Conservation (phyloP, 208 protist species). For the Trypanosoma grayi region DNA sequence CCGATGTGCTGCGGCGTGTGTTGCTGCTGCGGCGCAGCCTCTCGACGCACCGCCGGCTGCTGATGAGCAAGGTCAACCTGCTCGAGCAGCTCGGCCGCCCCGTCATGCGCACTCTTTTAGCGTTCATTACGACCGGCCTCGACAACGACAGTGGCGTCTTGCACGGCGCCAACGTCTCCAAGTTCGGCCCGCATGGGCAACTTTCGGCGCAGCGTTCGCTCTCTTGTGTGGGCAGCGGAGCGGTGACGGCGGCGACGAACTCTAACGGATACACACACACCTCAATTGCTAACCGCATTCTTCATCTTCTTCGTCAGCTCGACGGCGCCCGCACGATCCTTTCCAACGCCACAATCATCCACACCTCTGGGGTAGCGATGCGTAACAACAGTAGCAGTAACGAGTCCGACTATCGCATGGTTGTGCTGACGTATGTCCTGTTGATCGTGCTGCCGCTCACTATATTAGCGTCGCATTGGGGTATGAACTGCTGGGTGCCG, state of each 20-base stretch:
- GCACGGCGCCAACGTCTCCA: neutral
- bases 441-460: slow-evolving; percentile 50
- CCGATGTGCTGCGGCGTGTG: slow-evolving; percentile 58
- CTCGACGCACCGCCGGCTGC: slow-evolving; percentile 39
- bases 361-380: slow-evolving; percentile 49
- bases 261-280: neutral
- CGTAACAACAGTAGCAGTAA: slow-evolving; percentile 42
- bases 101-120: slow-evolving; percentile 30
- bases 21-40: slow-evolving; percentile 51
- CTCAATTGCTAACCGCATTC: slow-evolving; percentile 25
- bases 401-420: slow-evolving; percentile 40
- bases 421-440: slow-evolving; percentile 48
- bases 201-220: no score
- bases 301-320: slow-evolving; percentile 34
- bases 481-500: slow-evolving; percentile 63
- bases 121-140: slow-evolving; percentile 25
- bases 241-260: neutral
- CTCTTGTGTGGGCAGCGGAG: no score
- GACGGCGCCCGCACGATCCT: slow-evolving; percentile 45
- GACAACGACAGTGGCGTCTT: neutral
- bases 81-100: slow-evolving; percentile 36
- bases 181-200: neutral
- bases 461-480: slow-evolving; percentile 59
- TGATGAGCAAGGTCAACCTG: slow-evolving; percentile 51
- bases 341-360: slow-evolving; percentile 60